Base-by-base conservation (phyloP, 1,284 basidiomycete genomes). In the Sporisorium graminicola region DNA sequence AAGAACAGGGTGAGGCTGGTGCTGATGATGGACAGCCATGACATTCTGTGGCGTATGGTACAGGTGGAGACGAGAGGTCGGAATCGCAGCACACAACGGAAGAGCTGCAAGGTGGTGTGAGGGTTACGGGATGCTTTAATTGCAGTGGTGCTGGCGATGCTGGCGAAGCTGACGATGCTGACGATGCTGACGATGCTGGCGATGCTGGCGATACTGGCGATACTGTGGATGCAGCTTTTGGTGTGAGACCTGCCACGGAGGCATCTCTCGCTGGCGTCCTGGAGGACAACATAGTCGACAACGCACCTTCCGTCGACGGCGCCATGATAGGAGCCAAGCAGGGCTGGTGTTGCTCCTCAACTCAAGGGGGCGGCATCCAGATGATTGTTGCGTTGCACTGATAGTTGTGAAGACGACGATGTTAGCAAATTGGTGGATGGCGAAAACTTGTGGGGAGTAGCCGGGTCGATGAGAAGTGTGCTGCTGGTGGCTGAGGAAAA, bases 1-100 rank as follows among this genome's bases (percentile, higher is more conserved):
- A 67, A 22, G 60, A 67, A 18, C 73, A 70, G 14, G 73, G 73
- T 35, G 73, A 75, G 9, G 59, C 20, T 5, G 57, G 49, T 8
- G 52, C 55, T 37, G 64, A 64, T 10, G 49, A 26, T n/a, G 55
- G 35, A 33, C 62, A 75, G 13, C 53, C 58, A 8, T 18, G n/a
- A 31, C 71, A 74, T 18, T 65, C 58, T 14, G 40, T 33, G 42
- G 61, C 42, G 35, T 62, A 74, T 4, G 65, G 22, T 0, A 27
- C 56, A 5, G 65, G 33, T 10, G 35, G 31, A 9, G 18, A 27
- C 20, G 63, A 57, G 27, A 65, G 58, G 37, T 67, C 65, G 26
- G 60, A 49, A 37, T 69, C 56, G 42, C 71, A 74, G 58, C 71
- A 74, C 14, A 74, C 50, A 51, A 74, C 51, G 44, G 55, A 12